phyloP scores from a whole-genome alignment of 371 early-diverging fungal genomes.

The Zychaea mexicana region DNA sequence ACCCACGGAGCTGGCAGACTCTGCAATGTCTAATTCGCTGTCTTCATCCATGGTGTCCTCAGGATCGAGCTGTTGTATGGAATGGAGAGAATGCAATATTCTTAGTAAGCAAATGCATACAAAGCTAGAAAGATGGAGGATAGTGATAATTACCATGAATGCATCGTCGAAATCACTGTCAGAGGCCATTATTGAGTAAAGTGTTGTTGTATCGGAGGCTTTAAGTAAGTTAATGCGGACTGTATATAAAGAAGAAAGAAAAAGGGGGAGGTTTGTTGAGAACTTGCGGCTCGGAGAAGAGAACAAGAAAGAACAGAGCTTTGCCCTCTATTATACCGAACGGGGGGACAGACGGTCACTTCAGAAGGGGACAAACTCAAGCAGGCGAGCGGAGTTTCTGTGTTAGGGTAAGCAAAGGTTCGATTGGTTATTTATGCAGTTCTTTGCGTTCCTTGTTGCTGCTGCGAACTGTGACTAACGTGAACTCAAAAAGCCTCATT shows the following conservation, averaged over 20 bases:
- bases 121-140: not conserved
- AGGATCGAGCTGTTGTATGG: conserved; percentile 9
- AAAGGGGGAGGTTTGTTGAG: too few species aligned
- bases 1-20: conserved; percentile 34
- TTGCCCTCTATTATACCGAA: too few species aligned
- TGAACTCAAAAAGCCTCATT: too few species aligned
- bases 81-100: not conserved
- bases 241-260: not conserved
- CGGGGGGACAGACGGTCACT: too few species aligned
- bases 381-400: too few species aligned
- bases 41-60: conserved; percentile 24
- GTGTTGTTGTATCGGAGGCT: not conserved
- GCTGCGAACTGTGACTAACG: too few species aligned
- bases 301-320: too few species aligned
- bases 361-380: too few species aligned
- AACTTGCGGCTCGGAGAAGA: too few species aligned
- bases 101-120: conserved; percentile 4
- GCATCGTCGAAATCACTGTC: conserved; percentile 23
- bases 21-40: conserved; percentile 30
- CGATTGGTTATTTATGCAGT: too few species aligned
- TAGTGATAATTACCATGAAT: conserved; percentile 21
- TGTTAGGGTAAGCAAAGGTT: too few species aligned
- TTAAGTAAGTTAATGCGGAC: not conserved
- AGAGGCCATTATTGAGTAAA: conserved; percentile 20
- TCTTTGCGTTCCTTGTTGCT: too few species aligned